Evolutionary conservation across 768 basidiomycete genomes (phyloP), one percentile per base, ranked within the genome.

Genomic region (Boletus sp.): DNA sequence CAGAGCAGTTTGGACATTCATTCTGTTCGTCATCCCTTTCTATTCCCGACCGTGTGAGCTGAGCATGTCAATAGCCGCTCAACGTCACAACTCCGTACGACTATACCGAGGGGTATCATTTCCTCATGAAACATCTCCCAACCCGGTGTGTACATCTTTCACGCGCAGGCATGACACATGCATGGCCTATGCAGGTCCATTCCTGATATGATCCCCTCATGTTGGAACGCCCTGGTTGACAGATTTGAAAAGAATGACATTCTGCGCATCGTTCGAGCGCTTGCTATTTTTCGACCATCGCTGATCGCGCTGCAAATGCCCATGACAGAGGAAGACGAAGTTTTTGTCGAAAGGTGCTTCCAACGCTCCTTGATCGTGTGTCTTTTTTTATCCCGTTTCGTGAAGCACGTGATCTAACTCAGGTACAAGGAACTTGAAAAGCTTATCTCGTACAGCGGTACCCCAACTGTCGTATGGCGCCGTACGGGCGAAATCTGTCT

Each of bases 251-350:
- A 96, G 77, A 91, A 90, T 70, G 94, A 97, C 66, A 93, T 95
- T 57, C 73, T 98, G 40, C 91, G 93, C 53, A 87, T 98, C 61
- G 94, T 98, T 41, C 87, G 94, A 50, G 92, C 95, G 29, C 78
- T 98, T 51, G 95, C 96, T 19, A 91, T 96, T 35, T 95, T 93
- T 70, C 82, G 96, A 52, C 96, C 96, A n/a, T 95, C 92, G 54
- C 80, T 98, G 52, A 98, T 98, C 64, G 96, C 96, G 27, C 75
- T 98, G 49, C 95, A 98, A 81, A 97, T 98, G 95, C 93, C 96
- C 29, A 77, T 98, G 70, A 90, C 93, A 17, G 84, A 93, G 53
- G 94, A 97, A 63, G 96, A 98, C 73, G 96, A 98, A 70, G 81
- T 96, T 3, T 98, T 98, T 70, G 88, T 96, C 47, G 96, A 98